Evolutionary conservation across 1,284 basidiomycete species (phyloP).

Genomic region (Ceratobasidium papillatum): DNA sequence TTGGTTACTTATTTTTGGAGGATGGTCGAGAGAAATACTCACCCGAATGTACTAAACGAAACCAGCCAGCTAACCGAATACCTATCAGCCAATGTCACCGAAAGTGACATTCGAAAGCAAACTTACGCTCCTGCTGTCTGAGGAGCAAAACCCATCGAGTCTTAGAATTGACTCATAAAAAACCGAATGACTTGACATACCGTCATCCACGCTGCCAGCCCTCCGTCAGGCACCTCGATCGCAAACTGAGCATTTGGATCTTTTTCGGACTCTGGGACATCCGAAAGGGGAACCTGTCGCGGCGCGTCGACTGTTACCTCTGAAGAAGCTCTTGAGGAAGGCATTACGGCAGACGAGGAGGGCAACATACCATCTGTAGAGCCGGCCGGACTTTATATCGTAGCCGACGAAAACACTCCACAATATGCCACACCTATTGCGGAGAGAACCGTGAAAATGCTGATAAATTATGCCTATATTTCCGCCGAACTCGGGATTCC

Average conservation of each 20-base stretch:
- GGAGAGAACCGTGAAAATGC: neutral
- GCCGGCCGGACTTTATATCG: neutral
- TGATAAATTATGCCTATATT: neutral
- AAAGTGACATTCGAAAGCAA: no score
- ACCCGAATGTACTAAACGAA: conserved; percentile 32
- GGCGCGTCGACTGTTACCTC: neutral
- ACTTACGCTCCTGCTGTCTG: conserved; percentile 34
- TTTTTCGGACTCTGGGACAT: conserved; percentile 19
- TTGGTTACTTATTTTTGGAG: neutral
- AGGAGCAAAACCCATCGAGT: neutral
- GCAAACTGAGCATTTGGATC: neutral
- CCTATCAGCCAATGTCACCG: neutral
- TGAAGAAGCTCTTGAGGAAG: neutral
- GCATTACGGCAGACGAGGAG: neutral
- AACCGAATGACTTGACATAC: neutral
- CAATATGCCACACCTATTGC: neutral
- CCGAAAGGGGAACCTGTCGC: neutral
- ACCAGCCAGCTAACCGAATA: conserved; percentile 9
- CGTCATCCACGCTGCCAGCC: conserved; percentile 22
- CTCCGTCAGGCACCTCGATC: conserved; percentile 33
- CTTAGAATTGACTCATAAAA: neutral
- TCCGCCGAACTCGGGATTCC: neutral
- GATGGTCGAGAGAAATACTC: neutral
- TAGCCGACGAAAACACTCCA: neutral
- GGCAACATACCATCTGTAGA: neutral